These are phyloP conservation scores for Colletotrichum lindemuthianum DNA, from an alignment of 2,329 filamentous ascomycete species.

Conservation along the genomic window DNA sequence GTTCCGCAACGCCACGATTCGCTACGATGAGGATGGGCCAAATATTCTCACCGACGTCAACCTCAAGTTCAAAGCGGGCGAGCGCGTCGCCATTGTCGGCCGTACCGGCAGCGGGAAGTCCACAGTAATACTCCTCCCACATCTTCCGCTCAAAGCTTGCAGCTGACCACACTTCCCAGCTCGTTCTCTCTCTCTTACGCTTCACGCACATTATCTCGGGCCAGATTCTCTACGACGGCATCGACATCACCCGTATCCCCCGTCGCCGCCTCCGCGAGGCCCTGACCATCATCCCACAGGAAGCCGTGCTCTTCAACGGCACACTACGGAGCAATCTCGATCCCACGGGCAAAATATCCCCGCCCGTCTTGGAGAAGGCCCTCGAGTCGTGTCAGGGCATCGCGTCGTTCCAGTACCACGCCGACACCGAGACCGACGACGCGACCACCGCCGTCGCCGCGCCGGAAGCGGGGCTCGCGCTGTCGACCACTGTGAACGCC, in stretches of 20 bases:
- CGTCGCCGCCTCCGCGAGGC: constrained; percentile 62
- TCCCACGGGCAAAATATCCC: constrained; percentile 66
- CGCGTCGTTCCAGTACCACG: constrained; percentile 58
- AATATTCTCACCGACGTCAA: constrained; percentile 62
- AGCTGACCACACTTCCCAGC: constrained; percentile 6
- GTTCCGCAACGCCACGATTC: constrained; percentile 61
- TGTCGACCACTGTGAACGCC: constrained; percentile 60
- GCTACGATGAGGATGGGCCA: constrained; percentile 56
- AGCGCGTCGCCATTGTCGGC: constrained; percentile 82
- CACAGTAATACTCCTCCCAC: constrained; percentile 62
- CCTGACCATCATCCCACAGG: constrained; percentile 68
- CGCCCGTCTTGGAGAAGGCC: constrained; percentile 65
- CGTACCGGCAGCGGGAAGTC: constrained; percentile 87
- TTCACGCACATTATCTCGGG: constrained; percentile 63
- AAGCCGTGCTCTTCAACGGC: constrained; percentile 66
- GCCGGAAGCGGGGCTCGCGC: constrained; percentile 42
- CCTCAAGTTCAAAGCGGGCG: constrained; percentile 69
- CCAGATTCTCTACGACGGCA: constrained; percentile 64
- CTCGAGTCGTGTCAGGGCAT: constrained; percentile 71
- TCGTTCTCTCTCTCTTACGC: constrained; percentile 64
- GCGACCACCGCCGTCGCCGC: constrained; percentile 36
- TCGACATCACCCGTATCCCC: constrained; percentile 63
- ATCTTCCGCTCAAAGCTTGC: too few species aligned
- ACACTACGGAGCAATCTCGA: constrained; percentile 69
- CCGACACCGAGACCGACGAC: constrained; percentile 46